Base-by-base conservation (phyloP, 164 flowering plant genomes). In the Vitis rupestris region DNA sequence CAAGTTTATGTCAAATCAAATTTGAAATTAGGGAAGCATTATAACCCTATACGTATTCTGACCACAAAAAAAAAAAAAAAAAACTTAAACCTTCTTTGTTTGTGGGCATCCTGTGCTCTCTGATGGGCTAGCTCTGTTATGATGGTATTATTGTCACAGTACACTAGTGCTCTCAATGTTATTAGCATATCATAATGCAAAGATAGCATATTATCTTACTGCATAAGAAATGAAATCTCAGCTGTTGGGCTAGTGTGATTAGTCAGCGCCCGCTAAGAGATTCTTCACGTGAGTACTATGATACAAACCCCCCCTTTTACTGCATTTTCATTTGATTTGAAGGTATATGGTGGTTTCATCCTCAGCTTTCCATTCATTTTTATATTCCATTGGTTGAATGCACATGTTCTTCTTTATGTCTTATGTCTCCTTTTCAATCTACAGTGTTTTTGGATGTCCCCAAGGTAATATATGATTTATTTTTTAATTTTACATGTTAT, bases 341-440 rank as follows among this genome's bases (percentile, higher is more conserved):
- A 67, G 27, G 17, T 50, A 50, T 30, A 0, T 70, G 48, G 75
- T 76, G 79, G 69, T 23, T 58, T 71, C 75, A 63, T 30, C 59
- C 72, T 76, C 75, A 76, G 68, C 71, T 75, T 37, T 63, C 74
- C 74, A 74, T 69, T 44, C n/a, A 27, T 14, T 31, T 37, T 31
- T 53, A n/a, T 69, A 59, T 23, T 63, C 29, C n/a, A 16, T 68
- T 67, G 50, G 60, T 62, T 65, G 66, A 53, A 27, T 66, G 23
- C 30, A 52, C 60, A 66, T 27, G 9, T 10, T 64, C 56, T 56
- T 50, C 15, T 14, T 50, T 1, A 3, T 17, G 7, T 55, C 6
- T 47, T 10, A 3, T 17, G 12, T 12, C 47, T 50, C 50, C 44
- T 47, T 55, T 63, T 7, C 62, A 69, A 51, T 13, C 59, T 51